Base-by-base conservation (phyloP, 2,329 filamentous ascomycete genomes). In the Aspergillus hiratsukae region DNA sequence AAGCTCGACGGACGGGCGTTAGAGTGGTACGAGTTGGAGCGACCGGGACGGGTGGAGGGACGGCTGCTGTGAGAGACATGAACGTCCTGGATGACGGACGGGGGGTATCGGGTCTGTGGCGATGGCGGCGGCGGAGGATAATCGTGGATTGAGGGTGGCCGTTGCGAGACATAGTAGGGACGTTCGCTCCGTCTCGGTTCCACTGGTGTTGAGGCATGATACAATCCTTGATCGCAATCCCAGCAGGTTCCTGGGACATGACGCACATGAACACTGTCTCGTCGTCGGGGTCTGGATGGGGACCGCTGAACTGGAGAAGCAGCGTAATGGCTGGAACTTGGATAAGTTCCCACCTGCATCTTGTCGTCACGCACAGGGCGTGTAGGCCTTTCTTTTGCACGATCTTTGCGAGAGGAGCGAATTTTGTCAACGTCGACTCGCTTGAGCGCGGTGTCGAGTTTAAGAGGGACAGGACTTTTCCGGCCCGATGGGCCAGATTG, bases 401-500 rank as follows among this genome's bases (percentile, higher is more conserved):
- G 71, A 53, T 70, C 68, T 67, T 64, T 70, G 54, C 69, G 69
- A 60, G 60, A 66, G 50, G 71, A 67, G 52, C 58, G 58, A 57
- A 65, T 65, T 54, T 65, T 63, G 48, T 63, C 61, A 43, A 70
- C 59, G 43, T 69, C 67, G 58, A 57, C 49, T 51, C 64, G 64
- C 57, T 64, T 69, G 63, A 69, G 66, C 54, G 69, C 58, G 37
- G 70, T 68, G 60, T 75, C 70, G 58, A 74, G 60, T 63, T 72
- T 76, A 69, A 72, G 64, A 67, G 69, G 64, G 54, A 60, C 62
- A 57, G 69, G 71, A 59, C 66, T 72, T 62, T 68, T 73, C 65
- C 69, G 73, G 66, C 68, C 75, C 65, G 69, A 73, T 74, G 75
- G 75, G 62, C 71, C 75, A 67, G 80, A 80, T 77, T 81, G 73